These are phyloP conservation scores for Metschnikowia chrysomelidarum DNA, from an alignment of 805 yeast genomes.

Conservation along the genomic window DNA sequence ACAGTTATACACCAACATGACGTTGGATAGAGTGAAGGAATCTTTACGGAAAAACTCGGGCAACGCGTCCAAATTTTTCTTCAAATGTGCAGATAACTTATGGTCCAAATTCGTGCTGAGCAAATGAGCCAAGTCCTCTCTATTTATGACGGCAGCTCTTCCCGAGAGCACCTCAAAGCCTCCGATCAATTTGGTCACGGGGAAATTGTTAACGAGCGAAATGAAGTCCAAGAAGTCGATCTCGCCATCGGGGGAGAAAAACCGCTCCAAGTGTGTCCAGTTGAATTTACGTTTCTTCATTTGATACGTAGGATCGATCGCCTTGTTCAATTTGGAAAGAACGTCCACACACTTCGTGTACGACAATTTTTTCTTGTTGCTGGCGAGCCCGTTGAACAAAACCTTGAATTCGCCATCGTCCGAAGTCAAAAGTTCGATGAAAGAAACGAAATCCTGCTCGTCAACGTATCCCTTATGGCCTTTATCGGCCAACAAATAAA, in stretches of 20 bases:
- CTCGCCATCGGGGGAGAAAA: constrained; percentile 39
- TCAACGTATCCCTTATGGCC: constrained; percentile 64
- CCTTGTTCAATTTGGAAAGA: constrained; percentile 36
- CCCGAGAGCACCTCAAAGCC: constrained; percentile 38
- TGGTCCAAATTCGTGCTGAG: constrained; percentile 39
- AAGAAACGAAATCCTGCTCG: constrained; percentile 69
- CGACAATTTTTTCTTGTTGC: constrained; percentile 21
- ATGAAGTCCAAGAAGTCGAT: constrained; percentile 40
- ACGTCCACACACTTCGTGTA: constrained; percentile 36
- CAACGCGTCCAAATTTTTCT: constrained; percentile 31
- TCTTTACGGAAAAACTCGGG: constrained; percentile 36
- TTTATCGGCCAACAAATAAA: constrained; percentile 79
- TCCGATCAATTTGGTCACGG: constrained; percentile 46
- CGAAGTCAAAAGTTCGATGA: constrained; percentile 52
- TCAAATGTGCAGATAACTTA: constrained; percentile 39
- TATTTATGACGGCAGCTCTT: constrained; percentile 29
- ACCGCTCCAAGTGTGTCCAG: constrained; percentile 41
- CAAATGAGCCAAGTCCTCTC: constrained; percentile 32
- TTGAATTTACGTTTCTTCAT: constrained; percentile 41
- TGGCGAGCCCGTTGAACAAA: constrained; percentile 49
- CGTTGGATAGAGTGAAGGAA: constrained; percentile 36
- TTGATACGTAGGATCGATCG: constrained; percentile 42
- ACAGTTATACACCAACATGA: constrained; percentile 39
- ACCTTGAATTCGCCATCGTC: constrained; percentile 46
- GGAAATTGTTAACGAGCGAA: constrained; percentile 40